Conservation (phyloP, 2,329 filamentous ascomycete genomes). For the Rhinocladiella similis region DNA sequence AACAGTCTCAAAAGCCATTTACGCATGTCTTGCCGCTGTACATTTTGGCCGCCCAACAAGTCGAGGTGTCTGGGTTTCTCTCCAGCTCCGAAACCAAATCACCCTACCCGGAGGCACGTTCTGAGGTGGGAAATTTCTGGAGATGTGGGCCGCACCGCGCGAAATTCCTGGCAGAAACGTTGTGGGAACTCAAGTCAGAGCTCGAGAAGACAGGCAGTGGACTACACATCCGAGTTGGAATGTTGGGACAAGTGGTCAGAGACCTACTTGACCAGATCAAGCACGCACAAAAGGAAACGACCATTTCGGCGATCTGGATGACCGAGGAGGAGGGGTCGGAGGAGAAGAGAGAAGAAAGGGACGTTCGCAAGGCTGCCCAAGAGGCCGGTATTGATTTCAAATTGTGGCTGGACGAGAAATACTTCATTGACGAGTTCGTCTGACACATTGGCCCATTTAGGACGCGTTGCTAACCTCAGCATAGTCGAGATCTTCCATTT, state of each 20-base stretch:
- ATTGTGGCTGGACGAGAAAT: constrained; percentile 74
- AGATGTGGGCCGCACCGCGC: constrained; percentile 71
- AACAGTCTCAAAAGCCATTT: constrained; percentile 45
- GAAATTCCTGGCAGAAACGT: constrained; percentile 69
- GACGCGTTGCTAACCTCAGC: background rate
- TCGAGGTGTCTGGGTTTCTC: constrained; percentile 76
- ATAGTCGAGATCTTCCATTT: constrained; percentile 66
- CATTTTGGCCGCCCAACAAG: constrained; percentile 67
- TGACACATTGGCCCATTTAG: constrained; percentile 38
- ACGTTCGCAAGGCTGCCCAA: constrained; percentile 55
- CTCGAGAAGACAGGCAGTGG: constrained; percentile 62
- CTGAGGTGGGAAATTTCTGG: constrained; percentile 67
- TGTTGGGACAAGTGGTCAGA: constrained; percentile 58
- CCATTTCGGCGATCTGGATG: constrained; percentile 71
- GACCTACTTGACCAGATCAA: constrained; percentile 56
- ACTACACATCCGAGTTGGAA: constrained; percentile 65
- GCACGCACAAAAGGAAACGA: constrained; percentile 37
- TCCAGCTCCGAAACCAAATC: constrained; percentile 45
- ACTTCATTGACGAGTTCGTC: constrained; percentile 70
- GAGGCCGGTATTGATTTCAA: constrained; percentile 60
- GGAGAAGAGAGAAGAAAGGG: constrained; percentile 64
- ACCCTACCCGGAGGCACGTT: constrained; percentile 69
- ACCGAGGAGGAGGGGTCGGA: constrained; percentile 69
- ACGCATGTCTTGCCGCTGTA: constrained; percentile 73
- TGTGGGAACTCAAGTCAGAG: constrained; percentile 69